Evolutionary conservation across 306 rosid species (phyloP).

Genomic region (Dryas octopetala): DNA sequence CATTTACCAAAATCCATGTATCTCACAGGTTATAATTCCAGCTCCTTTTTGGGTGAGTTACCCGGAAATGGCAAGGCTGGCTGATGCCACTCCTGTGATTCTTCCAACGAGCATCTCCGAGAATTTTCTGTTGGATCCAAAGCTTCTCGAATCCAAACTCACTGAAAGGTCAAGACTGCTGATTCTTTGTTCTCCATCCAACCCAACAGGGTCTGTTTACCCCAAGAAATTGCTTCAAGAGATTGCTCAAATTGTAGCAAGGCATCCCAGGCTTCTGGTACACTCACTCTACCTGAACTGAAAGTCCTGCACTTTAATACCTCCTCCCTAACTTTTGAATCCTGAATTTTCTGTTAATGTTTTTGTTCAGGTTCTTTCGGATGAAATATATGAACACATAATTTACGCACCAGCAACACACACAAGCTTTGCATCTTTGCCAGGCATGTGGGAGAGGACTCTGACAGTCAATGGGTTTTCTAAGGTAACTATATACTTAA

Average conservation of each 20-base stretch:
- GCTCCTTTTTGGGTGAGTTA: constrained; percentile 97
- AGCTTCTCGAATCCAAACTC: constrained; percentile 66
- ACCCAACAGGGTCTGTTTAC: constrained; percentile 95
- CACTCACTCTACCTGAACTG: constrained; percentile 18
- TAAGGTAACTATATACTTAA: constrained; percentile 48
- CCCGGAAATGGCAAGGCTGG: constrained; percentile 94
- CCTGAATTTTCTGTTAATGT: constrained; percentile 17
- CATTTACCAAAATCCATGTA: constrained; percentile 6
- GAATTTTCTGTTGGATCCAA: constrained; percentile 79
- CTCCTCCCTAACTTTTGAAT: constrained; percentile 13
- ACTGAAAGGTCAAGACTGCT: constrained; percentile 76
- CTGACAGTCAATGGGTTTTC: constrained; percentile 95
- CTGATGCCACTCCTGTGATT: constrained; percentile 94
- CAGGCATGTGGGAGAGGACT: constrained; percentile 96
- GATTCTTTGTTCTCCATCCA: constrained; percentile 92
- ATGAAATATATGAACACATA: constrained; percentile 93
- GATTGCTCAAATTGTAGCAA: constrained; percentile 83
- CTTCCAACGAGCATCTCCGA: constrained; percentile 64
- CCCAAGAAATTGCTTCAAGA: constrained; percentile 82
- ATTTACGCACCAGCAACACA: constrained; percentile 92
- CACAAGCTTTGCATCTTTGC: constrained; percentile 94
- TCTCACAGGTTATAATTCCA: constrained; percentile 83
- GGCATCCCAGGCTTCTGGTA: constrained; percentile 98
- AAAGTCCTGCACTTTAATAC: constrained; percentile 18
- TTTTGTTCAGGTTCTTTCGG: constrained; percentile 71